Evolutionary conservation across 768 basidiomycete species (phyloP), one percentile per base, ranked within the genome.

Genomic region (Amanita exitialis): DNA sequence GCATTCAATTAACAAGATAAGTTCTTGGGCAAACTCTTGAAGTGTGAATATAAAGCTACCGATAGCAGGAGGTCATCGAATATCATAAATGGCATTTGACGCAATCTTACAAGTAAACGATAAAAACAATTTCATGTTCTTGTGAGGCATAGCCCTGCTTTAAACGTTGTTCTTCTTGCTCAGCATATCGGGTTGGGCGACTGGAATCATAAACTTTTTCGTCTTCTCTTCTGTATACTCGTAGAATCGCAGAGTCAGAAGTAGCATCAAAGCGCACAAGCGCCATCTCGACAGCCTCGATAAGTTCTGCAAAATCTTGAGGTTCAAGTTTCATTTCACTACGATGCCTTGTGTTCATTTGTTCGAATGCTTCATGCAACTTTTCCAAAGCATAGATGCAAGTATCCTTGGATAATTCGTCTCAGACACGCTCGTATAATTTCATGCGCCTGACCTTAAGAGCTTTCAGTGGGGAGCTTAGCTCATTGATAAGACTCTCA

Each of bases 31-130:
- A 62, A 97, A 97, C 62, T 98, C 96, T 66, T 99, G 92, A 39
- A 97, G 64, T 0, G 92, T 95, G 66, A 97, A 99, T 56, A 96
- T 86, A 67, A 95, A 97, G 70, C 93, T 96, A 55, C 25, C 13
- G 28, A 25, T 16, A 4, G 15, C 21, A 36, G 3, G 36, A 6
- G 23, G 58, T 35, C 53, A 48, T 52, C 12, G 51, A 25, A 9
- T 20, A 21, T 44, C 27, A 25, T 15, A 9, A 9, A 16, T 45
- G 13, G 6, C n/a, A 35, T n/a, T 15, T 44, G 34, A 47, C 16
- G 44, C 35, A 3, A 47, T 39, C 90, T 63, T 54, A 94, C 93
- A 93, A 95, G 61, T 94, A 95, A 0, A 93, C 85, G 21, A 94
- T 65, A 62, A 95, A 95, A 1, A 96, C 74, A 51, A 82, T 81